Conservation (phyloP, 1,139 yeast species). For the Suhomyces panamericanus region DNA sequence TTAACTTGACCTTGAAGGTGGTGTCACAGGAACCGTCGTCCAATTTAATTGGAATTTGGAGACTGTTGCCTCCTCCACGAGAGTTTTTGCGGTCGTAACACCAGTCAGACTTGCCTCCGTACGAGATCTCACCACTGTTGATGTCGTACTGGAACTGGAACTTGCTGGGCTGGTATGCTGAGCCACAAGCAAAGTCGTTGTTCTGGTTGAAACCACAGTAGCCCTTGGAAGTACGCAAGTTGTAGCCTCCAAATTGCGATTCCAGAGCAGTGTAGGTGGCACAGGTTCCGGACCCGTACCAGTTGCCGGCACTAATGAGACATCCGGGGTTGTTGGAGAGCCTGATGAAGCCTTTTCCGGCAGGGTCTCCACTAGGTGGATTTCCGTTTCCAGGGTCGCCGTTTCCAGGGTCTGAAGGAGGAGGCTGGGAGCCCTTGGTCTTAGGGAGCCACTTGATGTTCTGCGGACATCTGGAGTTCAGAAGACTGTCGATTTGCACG, state of each 20-base stretch:
- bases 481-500: slow-evolving; percentile 60
- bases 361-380: slow-evolving; percentile 26
- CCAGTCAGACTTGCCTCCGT: slow-evolving; percentile 69
- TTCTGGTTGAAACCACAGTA: slow-evolving; percentile 57
- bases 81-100: slow-evolving; percentile 47
- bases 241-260: slow-evolving; percentile 71
- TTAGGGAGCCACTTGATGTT: slow-evolving; percentile 75
- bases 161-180: slow-evolving; percentile 32
- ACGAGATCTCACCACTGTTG: slow-evolving; percentile 48
- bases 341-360: slow-evolving; percentile 42
- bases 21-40: slow-evolving; percentile 45
- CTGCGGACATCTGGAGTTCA: slow-evolving; percentile 62
- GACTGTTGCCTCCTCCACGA: slow-evolving; percentile 46
- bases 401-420: neutral
- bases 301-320: slow-evolving; percentile 79
- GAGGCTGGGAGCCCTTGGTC: slow-evolving; percentile 9
- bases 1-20: slow-evolving; percentile 39
- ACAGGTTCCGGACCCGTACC: slow-evolving; percentile 84
- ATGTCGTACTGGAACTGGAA: slow-evolving; percentile 57
- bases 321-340: slow-evolving; percentile 67
- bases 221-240: slow-evolving; percentile 67
- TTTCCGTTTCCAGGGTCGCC: slow-evolving; percentile 24
- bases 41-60: slow-evolving; percentile 55
- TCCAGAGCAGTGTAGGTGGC: slow-evolving; percentile 62
- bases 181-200: slow-evolving; percentile 37